Evolutionary conservation across 2,329 filamentous ascomycete species (phyloP).

Genomic region (Aspergillus melleus): DNA sequence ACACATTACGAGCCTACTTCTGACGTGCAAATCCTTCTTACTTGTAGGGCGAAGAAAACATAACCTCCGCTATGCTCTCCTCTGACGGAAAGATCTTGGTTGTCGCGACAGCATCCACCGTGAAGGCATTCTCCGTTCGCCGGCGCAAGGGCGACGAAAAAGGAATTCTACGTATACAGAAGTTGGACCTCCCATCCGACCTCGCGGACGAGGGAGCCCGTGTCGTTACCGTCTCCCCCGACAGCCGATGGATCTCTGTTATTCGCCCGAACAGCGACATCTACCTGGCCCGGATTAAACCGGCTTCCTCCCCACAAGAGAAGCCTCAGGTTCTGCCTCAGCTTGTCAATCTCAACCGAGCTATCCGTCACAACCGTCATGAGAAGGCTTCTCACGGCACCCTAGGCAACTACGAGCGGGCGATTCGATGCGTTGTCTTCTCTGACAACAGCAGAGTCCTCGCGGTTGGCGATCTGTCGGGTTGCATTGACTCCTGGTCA

Average conservation of each 20-base stretch:
- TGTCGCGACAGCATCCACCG: conserved; percentile 70
- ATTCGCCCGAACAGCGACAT: conserved; percentile 63
- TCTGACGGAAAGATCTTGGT: conserved; percentile 70
- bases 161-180: conserved; percentile 68
- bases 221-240: conserved; percentile 55
- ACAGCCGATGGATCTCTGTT: conserved; percentile 47
- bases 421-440: conserved; percentile 73
- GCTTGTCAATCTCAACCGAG: conserved; percentile 41
- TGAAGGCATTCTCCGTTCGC: conserved; percentile 75
- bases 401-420: conserved; percentile 73
- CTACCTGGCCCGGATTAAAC: conserved; percentile 52
- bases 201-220: conserved; percentile 66
- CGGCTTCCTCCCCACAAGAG: conserved; percentile 41
- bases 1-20: background rate
- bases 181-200: conserved; percentile 63
- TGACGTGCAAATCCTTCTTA: conserved; percentile 8
- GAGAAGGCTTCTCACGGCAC: conserved; percentile 62
- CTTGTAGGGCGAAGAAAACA: conserved; percentile 72
- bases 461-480: conserved; percentile 76
- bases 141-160: conserved; percentile 53
- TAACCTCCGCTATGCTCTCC: conserved; percentile 73
- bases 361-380: conserved; percentile 31
- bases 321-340: conserved; percentile 49
- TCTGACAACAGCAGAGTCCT: conserved; percentile 78
- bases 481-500: conserved; percentile 85